phyloP scores from a whole-genome alignment of 2,329 filamentous ascomycete species.

The Diaporthe caulivora region DNA sequence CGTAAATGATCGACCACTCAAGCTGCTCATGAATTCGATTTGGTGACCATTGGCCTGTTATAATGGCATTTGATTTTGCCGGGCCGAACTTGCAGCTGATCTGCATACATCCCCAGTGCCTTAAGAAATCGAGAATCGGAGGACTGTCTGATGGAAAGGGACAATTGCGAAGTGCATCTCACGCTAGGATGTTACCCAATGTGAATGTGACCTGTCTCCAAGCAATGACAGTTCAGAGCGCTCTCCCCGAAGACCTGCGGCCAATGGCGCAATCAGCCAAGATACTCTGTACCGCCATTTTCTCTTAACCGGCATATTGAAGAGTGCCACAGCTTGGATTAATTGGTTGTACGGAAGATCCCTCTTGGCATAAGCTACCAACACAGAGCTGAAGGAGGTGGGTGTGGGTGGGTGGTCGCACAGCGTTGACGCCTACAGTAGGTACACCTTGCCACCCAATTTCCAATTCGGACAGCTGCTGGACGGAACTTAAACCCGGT shows the following conservation, averaged over 20 bases:
- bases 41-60: background rate
- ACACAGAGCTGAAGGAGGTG: background rate
- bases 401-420: background rate
- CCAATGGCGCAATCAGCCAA: slow-evolving; percentile 9
- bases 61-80: background rate
- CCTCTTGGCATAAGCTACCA: slow-evolving; percentile 10
- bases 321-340: background rate
- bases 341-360: background rate
- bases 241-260: background rate
- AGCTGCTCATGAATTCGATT: background rate
- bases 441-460: background rate
- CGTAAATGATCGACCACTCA: background rate
- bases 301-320: background rate
- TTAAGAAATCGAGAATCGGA: too few species aligned
- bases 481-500: background rate
- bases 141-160: background rate
- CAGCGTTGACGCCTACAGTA: background rate
- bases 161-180: background rate
- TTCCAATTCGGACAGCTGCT: background rate
- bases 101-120: background rate
- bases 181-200: too few species aligned
- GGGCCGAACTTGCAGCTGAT: background rate
- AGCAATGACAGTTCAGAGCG: slow-evolving; percentile 1
- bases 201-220: background rate
- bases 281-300: background rate